phyloP scores from a whole-genome alignment of 352 stramenopile genomes.

The Phytophthora pseudosyringae region DNA sequence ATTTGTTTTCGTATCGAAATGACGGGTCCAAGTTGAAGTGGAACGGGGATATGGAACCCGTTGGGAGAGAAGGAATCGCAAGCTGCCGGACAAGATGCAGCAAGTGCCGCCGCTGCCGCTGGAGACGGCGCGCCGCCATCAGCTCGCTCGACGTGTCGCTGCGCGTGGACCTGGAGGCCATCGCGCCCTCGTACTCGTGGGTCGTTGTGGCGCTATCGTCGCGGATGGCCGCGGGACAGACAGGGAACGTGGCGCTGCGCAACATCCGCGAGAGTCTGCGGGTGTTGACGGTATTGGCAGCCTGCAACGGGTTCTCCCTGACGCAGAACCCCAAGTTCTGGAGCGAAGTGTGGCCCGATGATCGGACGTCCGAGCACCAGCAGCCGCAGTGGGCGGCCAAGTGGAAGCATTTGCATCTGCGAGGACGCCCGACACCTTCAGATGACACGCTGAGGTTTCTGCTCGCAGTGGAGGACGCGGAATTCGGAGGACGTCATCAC shows the following conservation, averaged over 20 bases:
- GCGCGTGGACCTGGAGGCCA: slow-evolving; percentile 9
- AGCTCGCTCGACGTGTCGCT: slow-evolving; percentile 22
- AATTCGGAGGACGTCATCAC: background rate
- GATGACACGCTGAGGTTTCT: slow-evolving; percentile 7
- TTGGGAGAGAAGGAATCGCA: too few relatives aligned
- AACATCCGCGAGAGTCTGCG: slow-evolving; percentile 20
- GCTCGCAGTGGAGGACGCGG: slow-evolving; percentile 3
- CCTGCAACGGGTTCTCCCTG: slow-evolving; percentile 24
- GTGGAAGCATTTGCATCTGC: slow-evolving; percentile 24
- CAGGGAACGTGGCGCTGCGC: background rate
- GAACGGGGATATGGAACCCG: too few relatives aligned
- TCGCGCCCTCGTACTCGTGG: slow-evolving; percentile 21
- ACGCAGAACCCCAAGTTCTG: slow-evolving; percentile 28
- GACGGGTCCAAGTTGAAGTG: slow-evolving; percentile 2
- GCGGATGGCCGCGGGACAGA: background rate
- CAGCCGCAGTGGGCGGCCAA: slow-evolving; percentile 15
- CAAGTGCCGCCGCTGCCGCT: slow-evolving; percentile 11
- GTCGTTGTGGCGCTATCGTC: slow-evolving; percentile 14
- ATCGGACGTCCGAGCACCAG: background rate
- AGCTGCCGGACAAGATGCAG: background rate
- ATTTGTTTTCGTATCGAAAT: background rate
- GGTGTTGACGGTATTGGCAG: slow-evolving; percentile 21
- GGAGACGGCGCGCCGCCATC: slow-evolving; percentile 22
- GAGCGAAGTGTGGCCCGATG: slow-evolving; percentile 20
- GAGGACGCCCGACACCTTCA: background rate